Evolutionary conservation across 108 stramenopile species (phyloP), one percentile per base, ranked within the genome.

Genomic region (Fragilariopsis cylindrus): DNA sequence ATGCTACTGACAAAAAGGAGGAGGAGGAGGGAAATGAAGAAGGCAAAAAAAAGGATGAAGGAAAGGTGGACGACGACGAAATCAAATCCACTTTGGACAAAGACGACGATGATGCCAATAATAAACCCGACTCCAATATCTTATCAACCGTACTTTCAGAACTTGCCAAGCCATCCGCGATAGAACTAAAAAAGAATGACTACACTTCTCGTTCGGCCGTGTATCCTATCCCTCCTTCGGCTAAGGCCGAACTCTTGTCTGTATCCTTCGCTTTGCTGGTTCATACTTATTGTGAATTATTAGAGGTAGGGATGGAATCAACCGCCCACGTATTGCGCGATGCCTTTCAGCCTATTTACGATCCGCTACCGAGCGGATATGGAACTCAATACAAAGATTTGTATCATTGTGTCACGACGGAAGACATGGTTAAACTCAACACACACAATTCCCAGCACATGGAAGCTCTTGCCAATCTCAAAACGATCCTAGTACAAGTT

Each of bases 241-340:
- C 76, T 53, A 96, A 93, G 68, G 88, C 90, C 46, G 95, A 96
- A 76, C 81, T 96, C 9, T 76, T 96, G 46, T 64, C 91, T n/a
- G 88, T 96, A 19, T 81, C 90, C 52, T 96, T 96, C 83, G 85
- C 95, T 52, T 74, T 92, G 55, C 75, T 92, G 78, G 92, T 93
- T 8, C 92, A 96, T 57, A 92, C 95, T 47, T 93, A 96, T 76
- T 92, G 92, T 62, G 91, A 96, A 68, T 75, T 96, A 60, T 77
- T 93, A 41, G 87, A 92, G 63, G 87, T 86, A 42, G 87, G 86
- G n/a, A 82, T 96, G 84, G 90, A 91, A 62, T 72, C 81, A 21
- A 92, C 89, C 7, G 92, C 95, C 7, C 81, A 77, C 41, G 79
- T 85, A 4, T 75, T 96, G 12, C 77, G 92, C 6, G 80, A 84